phyloP scores from a whole-genome alignment of 2,329 filamentous ascomycete genomes.

The Trichoderma koningii region DNA sequence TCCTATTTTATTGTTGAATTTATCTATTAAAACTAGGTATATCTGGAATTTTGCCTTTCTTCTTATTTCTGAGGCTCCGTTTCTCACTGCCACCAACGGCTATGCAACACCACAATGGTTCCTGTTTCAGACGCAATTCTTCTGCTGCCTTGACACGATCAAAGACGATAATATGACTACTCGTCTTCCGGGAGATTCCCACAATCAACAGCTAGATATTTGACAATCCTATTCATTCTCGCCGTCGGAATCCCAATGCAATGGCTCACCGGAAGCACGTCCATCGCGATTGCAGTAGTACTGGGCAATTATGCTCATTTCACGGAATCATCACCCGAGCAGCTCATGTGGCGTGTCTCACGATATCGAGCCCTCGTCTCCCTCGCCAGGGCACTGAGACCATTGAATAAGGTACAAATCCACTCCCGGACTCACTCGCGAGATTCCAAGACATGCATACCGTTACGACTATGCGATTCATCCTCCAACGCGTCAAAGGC shows the following conservation, averaged over 20 bases:
- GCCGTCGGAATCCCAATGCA: background rate
- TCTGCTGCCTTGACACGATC: background rate
- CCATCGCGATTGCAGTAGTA: background rate
- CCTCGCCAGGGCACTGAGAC: conserved; percentile 4
- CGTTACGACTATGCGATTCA: background rate
- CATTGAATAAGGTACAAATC: background rate
- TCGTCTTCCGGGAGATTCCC: background rate
- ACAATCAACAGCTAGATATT: conserved; percentile 6
- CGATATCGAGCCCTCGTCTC: background rate
- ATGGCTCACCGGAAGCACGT: background rate
- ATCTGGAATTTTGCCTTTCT: background rate
- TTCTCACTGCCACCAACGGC: background rate
- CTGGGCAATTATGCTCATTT: background rate
- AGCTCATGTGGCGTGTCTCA: background rate
- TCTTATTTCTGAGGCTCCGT: background rate
- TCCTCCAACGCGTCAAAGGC: conserved; percentile 8
- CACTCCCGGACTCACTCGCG: background rate
- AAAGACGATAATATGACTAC: background rate
- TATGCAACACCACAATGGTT: background rate
- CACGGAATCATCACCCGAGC: background rate
- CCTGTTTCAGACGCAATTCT: background rate
- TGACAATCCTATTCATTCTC: conserved; percentile 12
- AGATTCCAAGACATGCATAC: conserved; percentile 18
- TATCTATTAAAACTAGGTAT: background rate
- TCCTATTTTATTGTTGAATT: background rate